phyloP scores from a whole-genome alignment of 2,329 filamentous ascomycete species.

The Cercospora nicotianae region DNA sequence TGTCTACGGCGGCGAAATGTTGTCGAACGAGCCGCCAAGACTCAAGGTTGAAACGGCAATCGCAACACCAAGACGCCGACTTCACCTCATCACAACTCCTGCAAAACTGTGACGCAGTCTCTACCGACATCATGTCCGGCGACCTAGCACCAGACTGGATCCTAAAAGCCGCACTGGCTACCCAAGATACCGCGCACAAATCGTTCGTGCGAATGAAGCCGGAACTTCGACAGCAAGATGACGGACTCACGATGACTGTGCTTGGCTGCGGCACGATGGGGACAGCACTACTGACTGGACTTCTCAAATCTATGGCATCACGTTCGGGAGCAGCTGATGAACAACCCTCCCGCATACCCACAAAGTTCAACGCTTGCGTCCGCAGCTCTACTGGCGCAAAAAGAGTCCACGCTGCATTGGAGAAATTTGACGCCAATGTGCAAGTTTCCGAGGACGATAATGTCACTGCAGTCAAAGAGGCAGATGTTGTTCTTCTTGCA shows the following conservation, averaged over 20 bases:
- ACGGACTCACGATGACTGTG: slow-evolving; percentile 69
- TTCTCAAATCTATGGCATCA: no score
- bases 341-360: no score
- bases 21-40: not conserved
- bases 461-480: slow-evolving; percentile 63
- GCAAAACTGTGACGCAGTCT: not conserved
- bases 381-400: slow-evolving; percentile 67
- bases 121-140: slow-evolving; percentile 23
- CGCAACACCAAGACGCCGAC: not conserved
- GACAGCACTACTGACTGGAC: slow-evolving; percentile 77
- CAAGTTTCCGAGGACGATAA: slow-evolving; percentile 72
- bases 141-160: slow-evolving; percentile 37
- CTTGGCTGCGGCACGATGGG: slow-evolving; percentile 89
- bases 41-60: not conserved
- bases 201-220: slow-evolving; percentile 28
- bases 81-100: not conserved
- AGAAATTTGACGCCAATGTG: slow-evolving; percentile 61
- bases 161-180: slow-evolving; percentile 32
- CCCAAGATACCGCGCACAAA: slow-evolving; percentile 31
- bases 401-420: slow-evolving; percentile 65
- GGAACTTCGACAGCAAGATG: slow-evolving; percentile 24
- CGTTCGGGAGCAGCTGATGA: no score
- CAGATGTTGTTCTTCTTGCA: slow-evolving; percentile 72
- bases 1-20: not conserved
- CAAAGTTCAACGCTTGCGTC: slow-evolving; percentile 79